Evolutionary conservation across 257 asterid species (phyloP).

Genomic region (Jaltomata sinuosa): DNA sequence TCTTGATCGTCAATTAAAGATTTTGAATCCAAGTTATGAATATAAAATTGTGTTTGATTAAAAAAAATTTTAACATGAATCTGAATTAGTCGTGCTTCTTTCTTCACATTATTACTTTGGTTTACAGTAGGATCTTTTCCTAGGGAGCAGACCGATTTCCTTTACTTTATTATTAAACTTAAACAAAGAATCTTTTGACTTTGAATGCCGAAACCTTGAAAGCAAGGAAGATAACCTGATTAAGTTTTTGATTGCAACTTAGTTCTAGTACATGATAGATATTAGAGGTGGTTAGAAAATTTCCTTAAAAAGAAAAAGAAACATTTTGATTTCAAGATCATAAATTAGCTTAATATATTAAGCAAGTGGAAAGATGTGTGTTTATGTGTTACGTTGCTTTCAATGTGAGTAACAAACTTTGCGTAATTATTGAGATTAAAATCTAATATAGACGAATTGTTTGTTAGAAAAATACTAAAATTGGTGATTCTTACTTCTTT

Average conservation of each 20-base stretch:
- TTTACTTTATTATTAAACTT: no score
- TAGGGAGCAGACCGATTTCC: no score
- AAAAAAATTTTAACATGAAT: not conserved
- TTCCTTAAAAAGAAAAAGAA: not conserved
- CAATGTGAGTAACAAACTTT: not conserved
- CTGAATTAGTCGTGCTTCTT: not conserved
- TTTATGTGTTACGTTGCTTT: not conserved
- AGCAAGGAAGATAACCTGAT: no score
- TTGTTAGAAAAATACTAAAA: not conserved
- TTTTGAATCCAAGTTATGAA: not conserved
- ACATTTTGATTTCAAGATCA: not conserved
- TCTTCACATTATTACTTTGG: not conserved
- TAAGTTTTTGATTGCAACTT: not conserved
- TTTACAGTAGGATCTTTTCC: not conserved
- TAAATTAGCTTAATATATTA: not conserved
- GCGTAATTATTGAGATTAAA: not conserved
- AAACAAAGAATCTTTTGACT: no score
- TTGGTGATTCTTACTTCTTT: not conserved
- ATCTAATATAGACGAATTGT: not conserved
- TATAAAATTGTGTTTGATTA: not conserved
- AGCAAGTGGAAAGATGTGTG: not conserved
- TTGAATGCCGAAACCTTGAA: no score
- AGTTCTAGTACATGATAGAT: not conserved
- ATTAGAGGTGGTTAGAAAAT: not conserved
- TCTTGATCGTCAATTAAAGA: not conserved